Evolutionary conservation across 2,329 filamentous ascomycete genomes (phyloP).

Genomic region (Pezicula radicicola): DNA sequence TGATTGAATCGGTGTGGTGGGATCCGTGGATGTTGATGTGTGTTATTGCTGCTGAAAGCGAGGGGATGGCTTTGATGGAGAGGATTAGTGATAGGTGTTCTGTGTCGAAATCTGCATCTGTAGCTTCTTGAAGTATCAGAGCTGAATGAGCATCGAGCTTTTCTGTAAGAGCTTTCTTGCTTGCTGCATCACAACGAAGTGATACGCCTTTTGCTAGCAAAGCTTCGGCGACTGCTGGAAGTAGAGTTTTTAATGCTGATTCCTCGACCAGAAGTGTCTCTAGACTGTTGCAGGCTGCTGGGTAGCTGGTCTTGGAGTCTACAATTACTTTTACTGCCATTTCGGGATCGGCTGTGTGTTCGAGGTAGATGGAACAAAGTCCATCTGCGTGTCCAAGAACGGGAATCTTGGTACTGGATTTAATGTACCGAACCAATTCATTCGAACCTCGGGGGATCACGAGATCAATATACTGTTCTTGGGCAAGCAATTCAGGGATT

Average conservation of each 20-base stretch:
- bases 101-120: constrained; percentile 73
- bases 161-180: constrained; percentile 59
- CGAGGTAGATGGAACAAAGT: constrained; percentile 83
- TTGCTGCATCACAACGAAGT: constrained; percentile 73
- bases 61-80: constrained; percentile 75
- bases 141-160: constrained; percentile 39
- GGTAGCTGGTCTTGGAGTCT: constrained; percentile 92
- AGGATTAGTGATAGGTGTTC: constrained; percentile 86
- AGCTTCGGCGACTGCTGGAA: constrained; percentile 71
- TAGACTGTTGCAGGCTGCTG: constrained; percentile 91
- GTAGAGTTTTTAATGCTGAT: constrained; percentile 59
- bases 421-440: constrained; percentile 62
- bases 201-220: constrained; percentile 75
- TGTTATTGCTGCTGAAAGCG: constrained; percentile 67
- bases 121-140: constrained; percentile 59
- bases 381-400: constrained; percentile 96
- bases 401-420: constrained; percentile 87
- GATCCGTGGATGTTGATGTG: constrained; percentile 94
- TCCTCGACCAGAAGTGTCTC: constrained; percentile 88
- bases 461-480: constrained; percentile 87
- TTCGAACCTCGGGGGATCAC: constrained; percentile 73
- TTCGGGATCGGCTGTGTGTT: constrained; percentile 68
- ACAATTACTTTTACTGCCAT: constrained; percentile 76
- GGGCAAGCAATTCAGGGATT: constrained; percentile 80
- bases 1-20: constrained; percentile 89